phyloP scores from a whole-genome alignment of 306 rosid genomes.

The Alnus rubra region DNA sequence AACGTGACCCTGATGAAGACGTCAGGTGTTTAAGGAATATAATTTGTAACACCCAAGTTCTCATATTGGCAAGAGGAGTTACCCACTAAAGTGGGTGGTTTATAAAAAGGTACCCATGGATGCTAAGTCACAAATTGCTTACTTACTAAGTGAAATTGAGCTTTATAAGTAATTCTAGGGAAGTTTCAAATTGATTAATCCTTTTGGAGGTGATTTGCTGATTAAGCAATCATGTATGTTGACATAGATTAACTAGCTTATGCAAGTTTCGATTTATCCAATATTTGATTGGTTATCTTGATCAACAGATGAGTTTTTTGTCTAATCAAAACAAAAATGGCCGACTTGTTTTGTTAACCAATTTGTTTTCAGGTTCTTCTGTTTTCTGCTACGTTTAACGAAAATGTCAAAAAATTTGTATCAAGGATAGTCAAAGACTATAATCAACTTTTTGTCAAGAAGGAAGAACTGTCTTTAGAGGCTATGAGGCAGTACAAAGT shows the following conservation, averaged over 20 bases:
- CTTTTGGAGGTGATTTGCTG: no score
- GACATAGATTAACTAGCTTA: background rate
- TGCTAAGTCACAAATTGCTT: no score
- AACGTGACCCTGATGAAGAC: no score
- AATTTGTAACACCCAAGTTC: no score
- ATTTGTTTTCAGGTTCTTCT: conserved; percentile 64
- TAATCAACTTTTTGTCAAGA: conserved; percentile 83
- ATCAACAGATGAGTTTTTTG: background rate
- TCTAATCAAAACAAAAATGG: background rate
- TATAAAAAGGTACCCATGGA: no score
- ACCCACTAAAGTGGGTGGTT: no score
- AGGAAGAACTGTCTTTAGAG: conserved; percentile 77
- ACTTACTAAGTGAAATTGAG: no score
- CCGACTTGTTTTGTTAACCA: conserved; percentile 9
- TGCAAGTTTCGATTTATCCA: background rate
- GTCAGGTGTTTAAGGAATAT: no score
- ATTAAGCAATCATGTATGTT: no score
- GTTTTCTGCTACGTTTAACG: conserved; percentile 93
- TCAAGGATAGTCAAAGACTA: conserved; percentile 60
- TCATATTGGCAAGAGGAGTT: no score
- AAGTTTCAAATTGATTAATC: no score
- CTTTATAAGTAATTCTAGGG: no score
- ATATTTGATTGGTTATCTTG: background rate
- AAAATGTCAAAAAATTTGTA: conserved; percentile 67
- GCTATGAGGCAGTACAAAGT: conserved; percentile 86